Evolutionary conservation across 495 filamentous ascomycete species (phyloP), one percentile per base, ranked within the genome.

Genomic region (Daldinia bambusicola): DNA sequence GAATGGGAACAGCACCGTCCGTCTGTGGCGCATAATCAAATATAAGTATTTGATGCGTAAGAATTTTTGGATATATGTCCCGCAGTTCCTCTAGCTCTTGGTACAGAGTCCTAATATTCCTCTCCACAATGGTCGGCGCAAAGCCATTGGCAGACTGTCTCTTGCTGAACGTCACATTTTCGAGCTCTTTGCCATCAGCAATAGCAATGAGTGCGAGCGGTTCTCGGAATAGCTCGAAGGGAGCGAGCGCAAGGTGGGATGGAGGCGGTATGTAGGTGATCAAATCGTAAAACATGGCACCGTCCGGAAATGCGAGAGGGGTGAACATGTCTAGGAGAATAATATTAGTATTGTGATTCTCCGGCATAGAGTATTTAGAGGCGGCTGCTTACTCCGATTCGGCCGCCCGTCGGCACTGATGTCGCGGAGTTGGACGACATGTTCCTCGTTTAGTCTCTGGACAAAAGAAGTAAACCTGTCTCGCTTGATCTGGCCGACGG

Each of bases 251-350:
- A 16, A 93, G 81, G 76, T 94, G 93, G 40, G 92, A 91, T 38
- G 91, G 85, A 38, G 92, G 87, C 55, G 93, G 89, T 68, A 92
- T 83, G 67, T 92, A 90, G 56, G 91, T 93, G 41, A 92, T 90
- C 59, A 98, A 84, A 77, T 97, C 91, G 85, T 96, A 98, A 67
- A 98, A 86, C 70, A 99, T 90, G 69, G 90, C 88, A 61, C 95
- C 95, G 66, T 88, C 88, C 8, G 95, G 95, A 77, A 97, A 98
- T 2, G 93, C 93, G 70, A 97, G 84, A 30, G 95, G 95, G 48
- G 93, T 96, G 78, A 99, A 97, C 90, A 97, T 94, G 75, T 93
- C 94, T 97, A 31, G 66, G 57, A 69, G 67, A 63, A 71, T 66
- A 48, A 55, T 58, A 34, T 67, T 38, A 55, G 70, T 52, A 60